Evolutionary conservation across 2,329 filamentous ascomycete species (phyloP), one percentile per base, ranked within the genome.

Genomic region (Aspergillus terreus): DNA sequence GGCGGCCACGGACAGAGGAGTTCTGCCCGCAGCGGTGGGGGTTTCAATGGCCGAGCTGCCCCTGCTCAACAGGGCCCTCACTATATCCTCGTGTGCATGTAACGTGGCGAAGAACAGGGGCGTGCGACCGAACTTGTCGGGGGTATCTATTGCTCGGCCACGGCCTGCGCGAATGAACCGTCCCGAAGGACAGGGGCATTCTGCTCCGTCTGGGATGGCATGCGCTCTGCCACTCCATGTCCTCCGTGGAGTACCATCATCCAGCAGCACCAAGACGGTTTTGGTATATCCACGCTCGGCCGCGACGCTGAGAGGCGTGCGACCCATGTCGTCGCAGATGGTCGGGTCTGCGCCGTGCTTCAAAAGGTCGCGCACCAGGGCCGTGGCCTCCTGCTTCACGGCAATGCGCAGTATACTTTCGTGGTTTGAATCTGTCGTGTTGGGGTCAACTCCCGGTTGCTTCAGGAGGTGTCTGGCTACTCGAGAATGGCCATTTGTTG

Each of bases 21-120:
- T 52, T 4, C 46, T 33, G 5, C 9, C 23, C 4, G 50, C 46
- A 9, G 12, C 27, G 2, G 46, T 45, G 17, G 41, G 23, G 2
- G 46, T 45, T 4, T 46, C 21, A 12, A 46, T 45, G 10, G 46
- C 46, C 6, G 23, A 30, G 35, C 50, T 52, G 23, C 50, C 50
- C 4, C 33, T n/a, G 3, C 12, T 21, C 5, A 52, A 41, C 17
- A 52, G 50, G 10, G 21, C n/a, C 17, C 32, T 11, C 4, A 49
- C 50, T 4, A 52, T 41, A 25, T 48, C 46, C 4, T 33, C 41
- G 25, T 47, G 46, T 9, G 27, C 50, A 5, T 32, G 33, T 3
- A 49, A 5, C 14, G 50, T 49, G 15, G 50, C 50, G 14, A 45
- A 25, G 33, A 52, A 52, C 2, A 52, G 42, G 4, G 50, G 50